These are phyloP conservation scores for Suhomyces ambrosiae DNA, from an alignment of 1,139 yeast species.

Conservation along the genomic window DNA sequence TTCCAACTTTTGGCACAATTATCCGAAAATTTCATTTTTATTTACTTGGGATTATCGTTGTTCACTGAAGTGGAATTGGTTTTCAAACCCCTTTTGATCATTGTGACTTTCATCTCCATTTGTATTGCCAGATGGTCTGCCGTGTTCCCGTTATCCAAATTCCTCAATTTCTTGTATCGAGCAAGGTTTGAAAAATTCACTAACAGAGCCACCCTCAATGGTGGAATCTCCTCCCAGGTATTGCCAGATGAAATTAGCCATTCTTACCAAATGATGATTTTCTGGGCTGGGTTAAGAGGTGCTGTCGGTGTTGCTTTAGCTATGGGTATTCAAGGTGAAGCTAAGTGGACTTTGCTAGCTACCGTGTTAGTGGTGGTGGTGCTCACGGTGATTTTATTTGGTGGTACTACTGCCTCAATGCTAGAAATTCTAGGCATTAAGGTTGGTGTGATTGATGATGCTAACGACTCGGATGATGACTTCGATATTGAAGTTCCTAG, in stretches of 20 bases:
- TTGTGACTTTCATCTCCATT: slow-evolving; percentile 85
- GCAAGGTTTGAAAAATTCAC: slow-evolving; percentile 50
- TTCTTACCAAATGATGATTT: slow-evolving; percentile 97
- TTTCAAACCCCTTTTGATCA: slow-evolving; percentile 88
- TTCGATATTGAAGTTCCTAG: slow-evolving; percentile 87
- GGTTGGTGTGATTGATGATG: slow-evolving; percentile 85
- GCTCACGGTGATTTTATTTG: slow-evolving; percentile 91
- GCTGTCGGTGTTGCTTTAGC: slow-evolving; percentile 99
- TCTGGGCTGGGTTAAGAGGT: slow-evolving; percentile 99
- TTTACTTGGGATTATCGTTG: slow-evolving; percentile 88
- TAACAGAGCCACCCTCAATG: slow-evolving; percentile 35
- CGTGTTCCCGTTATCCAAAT: slow-evolving; percentile 87
- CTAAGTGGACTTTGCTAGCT: slow-evolving; percentile 84
- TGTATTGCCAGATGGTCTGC: slow-evolving; percentile 98
- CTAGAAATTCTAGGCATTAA: slow-evolving; percentile 90
- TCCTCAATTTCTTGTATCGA: slow-evolving; percentile 78
- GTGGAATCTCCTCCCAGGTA: slow-evolving; percentile 43
- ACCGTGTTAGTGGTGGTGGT: slow-evolving; percentile 97
- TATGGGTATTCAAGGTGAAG: slow-evolving; percentile 95
- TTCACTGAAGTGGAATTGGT: slow-evolving; percentile 96
- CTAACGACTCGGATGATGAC: slow-evolving; percentile 81
- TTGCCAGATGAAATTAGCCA: slow-evolving; percentile 91
- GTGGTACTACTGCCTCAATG: slow-evolving; percentile 99
- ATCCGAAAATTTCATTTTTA: slow-evolving; percentile 95
- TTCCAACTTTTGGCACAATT: slow-evolving; percentile 93